Base-by-base conservation (phyloP, 1,284 basidiomycete genomes). In the Puccinia sorghi region DNA sequence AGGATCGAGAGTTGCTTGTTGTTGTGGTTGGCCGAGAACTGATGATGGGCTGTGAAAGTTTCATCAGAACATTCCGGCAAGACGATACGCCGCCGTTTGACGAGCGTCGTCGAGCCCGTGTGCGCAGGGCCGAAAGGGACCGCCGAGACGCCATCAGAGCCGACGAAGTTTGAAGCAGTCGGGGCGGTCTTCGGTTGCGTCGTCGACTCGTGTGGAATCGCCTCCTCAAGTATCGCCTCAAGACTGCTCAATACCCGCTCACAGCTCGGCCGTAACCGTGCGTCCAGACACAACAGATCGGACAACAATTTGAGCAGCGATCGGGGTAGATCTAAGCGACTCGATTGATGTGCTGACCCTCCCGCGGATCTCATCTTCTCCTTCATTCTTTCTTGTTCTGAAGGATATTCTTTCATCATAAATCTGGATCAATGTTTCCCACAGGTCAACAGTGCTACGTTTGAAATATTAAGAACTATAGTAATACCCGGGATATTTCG, bases 231-330 rank as follows among this genome's bases (percentile, higher is more conserved):
- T 50, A 74, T 25, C n/a, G 52, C 64, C 48, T 74, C 72, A 69
- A 92, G 87, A 2, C 89, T 91, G 39, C 83, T 83, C 15, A 88
- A 83, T 5, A 95, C 90, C 63, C 90, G 88, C 75, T 92, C 90
- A 64, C 90, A 90, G 0, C 89, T 89, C 6, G 92, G 92, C 66
- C 93, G 87, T 15, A 84, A 84, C 7, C 85, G 83, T 0, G 92
- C 89, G 4, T 85, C 85, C 56, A 90, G 86, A 81, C 90, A 88
- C 73, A 94, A 84, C 70, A 95, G 86, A 66, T 88, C 87, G 80
- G 93, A 91, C 17, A 96, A 85, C 17, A 95, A 84, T 0, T 91
- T 85, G 2, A 94, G 85, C 80, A 91, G 89, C 1, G 89, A 87
- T 3, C 88, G 86, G 4, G 93, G 91, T 0, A 94, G 85, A 41